Evolutionary conservation across 768 basidiomycete genomes (phyloP), one percentile per base, ranked within the genome.

Genomic region (Mrakia gelida): DNA sequence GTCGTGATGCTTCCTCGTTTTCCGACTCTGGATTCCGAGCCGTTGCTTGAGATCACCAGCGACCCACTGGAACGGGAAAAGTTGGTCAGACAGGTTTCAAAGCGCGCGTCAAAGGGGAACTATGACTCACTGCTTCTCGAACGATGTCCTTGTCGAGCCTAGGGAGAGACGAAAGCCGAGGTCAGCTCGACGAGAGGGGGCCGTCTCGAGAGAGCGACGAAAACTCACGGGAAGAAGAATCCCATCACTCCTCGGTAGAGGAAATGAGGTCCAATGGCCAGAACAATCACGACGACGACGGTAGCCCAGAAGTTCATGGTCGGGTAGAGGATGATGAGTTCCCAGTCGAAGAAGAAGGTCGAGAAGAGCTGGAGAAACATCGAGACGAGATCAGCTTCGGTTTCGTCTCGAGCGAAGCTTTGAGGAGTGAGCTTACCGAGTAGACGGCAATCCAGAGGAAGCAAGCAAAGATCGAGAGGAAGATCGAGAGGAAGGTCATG

Each of bases 381-480:
- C 7, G 18, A 65, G n/a, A 21, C 34, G 7, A 41, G n/a, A n/a
- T 41, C 38, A n/a, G 73, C 21, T 75, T 28, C 23, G 23, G 32
- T 28, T 52, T 16, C 30, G 65, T 34, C 13, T 15, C 34, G 67
- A 18, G 26, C 21, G 71, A 54, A 13, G 10, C 34, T 26, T 7
- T 9, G 32, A 56, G 56, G 26, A 49, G 32, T 13, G 32, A 34
- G 30, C 77, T 10, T 34, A 78, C 91, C 3, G 94, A 96, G 84
- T 94, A 98, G 65, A 94, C 86, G 8, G 91, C 89, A 76, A 95
- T 90, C 94, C 94, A 97, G n/a, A 91, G 80, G 80, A 92, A 83
- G 90, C 43, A 82, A 76, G 81, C 85, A 21, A 78, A 79, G 16
- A 82, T 83, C 63, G 85, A 84, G 80, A 81, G 79, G 79, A 79